Base-by-base conservation (phyloP, 352 stramenopile species). In the Plasmopara halstedii region DNA sequence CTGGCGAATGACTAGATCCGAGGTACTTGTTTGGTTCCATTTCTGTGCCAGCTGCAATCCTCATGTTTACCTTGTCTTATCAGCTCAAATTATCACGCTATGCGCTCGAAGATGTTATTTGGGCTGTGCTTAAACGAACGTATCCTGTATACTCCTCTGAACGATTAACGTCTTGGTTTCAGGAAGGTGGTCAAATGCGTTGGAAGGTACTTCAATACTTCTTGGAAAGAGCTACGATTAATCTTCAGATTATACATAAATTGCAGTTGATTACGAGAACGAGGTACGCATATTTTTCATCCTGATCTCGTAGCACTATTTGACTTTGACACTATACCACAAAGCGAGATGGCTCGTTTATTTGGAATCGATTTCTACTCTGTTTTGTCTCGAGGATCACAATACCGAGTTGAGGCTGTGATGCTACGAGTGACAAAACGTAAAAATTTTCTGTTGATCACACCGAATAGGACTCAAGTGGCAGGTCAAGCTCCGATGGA, bases 321-420 rank as follows among this genome's bases (percentile, higher is more conserved):
- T 23, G 11, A 36, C 15, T 17, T 36, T 26, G 18, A n/a, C n/a
- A n/a, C 22, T 40, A 6, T 47, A 40, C 2, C 3, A 39, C 50
- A 0, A n/a, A 92, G 75, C 49, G 91, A 97, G 46, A 95, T 96
- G 82, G 87, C 91, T 17, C 72, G 89, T 7, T 57, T 97, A 14
- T 95, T 97, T 70, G 92, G 92, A 6, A 97, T 97, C 43, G 87
- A 97, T 38, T 97, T 97, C 41, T 96, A 92, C 63, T 96, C 85
- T 0, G 87, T 96, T 6, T 62, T 97, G 0, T 96, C 79, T 10
- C 73, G 92, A 10, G 92, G 92, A 2, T 97, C 89, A 7, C 92
- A 98, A 52, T 97, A 93, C 56, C 75, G 90, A 36, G 91, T 97
- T 13, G 92, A 98, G 51, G 80, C 85, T 13, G 79, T 97, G 33